A percentile compares a stretch with the other conserved stretches of the same genome.
These are phyloP conservation scores for Epichloe gansuensis DNA, from an alignment of 2,329 filamentous ascomycete species.

Conservation along the genomic window DNA sequence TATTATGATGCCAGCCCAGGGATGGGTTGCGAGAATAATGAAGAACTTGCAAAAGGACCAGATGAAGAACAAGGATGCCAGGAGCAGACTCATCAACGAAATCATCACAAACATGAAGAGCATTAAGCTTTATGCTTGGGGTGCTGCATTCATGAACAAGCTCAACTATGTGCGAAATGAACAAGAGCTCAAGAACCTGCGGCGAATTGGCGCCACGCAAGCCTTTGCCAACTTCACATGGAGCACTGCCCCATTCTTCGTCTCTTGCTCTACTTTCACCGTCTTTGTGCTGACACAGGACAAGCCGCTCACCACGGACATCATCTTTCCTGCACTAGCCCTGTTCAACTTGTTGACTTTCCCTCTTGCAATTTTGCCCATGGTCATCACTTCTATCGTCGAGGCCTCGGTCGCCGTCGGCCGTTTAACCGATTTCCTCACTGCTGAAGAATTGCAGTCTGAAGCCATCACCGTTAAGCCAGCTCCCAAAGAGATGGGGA, in stretches of 20 bases:
- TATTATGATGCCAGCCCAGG: slow-evolving; percentile 93
- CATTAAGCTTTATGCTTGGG: slow-evolving; percentile 98
- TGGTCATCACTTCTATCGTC: slow-evolving; percentile 95
- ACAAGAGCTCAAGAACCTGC: slow-evolving; percentile 83
- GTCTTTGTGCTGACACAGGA: slow-evolving; percentile 83
- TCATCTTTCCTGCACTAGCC: slow-evolving; percentile 86
- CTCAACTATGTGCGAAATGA: slow-evolving; percentile 95
- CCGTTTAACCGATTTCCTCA: slow-evolving; percentile 74
- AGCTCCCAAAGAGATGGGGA: slow-evolving; percentile 68
- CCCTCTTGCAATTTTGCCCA: slow-evolving; percentile 83
- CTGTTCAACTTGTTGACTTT: slow-evolving; percentile 96
- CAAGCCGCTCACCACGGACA: slow-evolving; percentile 75
- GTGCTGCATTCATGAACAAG: slow-evolving; percentile 92
- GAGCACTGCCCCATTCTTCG: slow-evolving; percentile 93
- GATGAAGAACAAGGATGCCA: slow-evolving; percentile 98
- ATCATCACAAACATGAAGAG: slow-evolving; percentile 99
- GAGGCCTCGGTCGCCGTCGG: slow-evolving; percentile 88
- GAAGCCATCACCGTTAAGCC: slow-evolving; percentile 66
- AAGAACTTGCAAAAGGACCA: slow-evolving; percentile 89
- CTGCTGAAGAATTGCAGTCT: slow-evolving; percentile 76
- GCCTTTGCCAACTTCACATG: slow-evolving; percentile 95
- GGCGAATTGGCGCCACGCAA: slow-evolving; percentile 90
- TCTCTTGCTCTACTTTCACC: slow-evolving; percentile 91
- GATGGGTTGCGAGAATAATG: slow-evolving; percentile 82
- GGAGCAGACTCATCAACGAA: slow-evolving; percentile 88